Evolutionary conservation across 2,329 filamentous ascomycete genomes (phyloP).

Genomic region (Alternaria sp.): DNA sequence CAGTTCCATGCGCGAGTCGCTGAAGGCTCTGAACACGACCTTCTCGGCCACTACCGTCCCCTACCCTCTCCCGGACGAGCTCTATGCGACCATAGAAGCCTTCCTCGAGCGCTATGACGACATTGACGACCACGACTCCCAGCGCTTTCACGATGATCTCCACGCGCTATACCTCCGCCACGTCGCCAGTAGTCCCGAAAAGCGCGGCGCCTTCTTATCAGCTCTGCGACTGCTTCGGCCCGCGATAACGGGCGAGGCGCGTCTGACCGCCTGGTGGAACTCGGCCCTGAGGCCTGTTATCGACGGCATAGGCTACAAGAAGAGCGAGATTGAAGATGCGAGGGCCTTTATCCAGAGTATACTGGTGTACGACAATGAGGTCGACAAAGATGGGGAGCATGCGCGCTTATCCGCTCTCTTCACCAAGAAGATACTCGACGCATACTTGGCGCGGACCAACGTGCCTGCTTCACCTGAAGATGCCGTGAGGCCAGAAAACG

Average conservation of each 20-base stretch:
- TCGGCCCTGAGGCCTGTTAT: constrained; percentile 64
- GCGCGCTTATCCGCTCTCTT: constrained; percentile 57
- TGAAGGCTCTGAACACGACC: constrained; percentile 54
- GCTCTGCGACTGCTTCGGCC: constrained; percentile 70
- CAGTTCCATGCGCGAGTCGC: constrained; percentile 58
- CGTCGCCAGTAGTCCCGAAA: constrained; percentile 62
- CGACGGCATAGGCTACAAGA: constrained; percentile 65
- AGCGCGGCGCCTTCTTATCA: constrained; percentile 71
- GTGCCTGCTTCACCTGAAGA: constrained; percentile 46
- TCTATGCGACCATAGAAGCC: constrained; percentile 65
- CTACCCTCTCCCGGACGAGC: constrained; percentile 69
- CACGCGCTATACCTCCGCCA: constrained; percentile 69
- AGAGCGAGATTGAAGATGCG: constrained; percentile 68
- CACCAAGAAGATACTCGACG: constrained; percentile 58
- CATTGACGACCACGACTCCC: constrained; percentile 71
- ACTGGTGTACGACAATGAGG: constrained; percentile 67
- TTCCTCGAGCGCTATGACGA: constrained; percentile 73
- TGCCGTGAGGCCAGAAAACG: constrained; percentile 52
- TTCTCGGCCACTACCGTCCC: constrained; percentile 51
- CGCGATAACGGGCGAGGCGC: constrained; percentile 66
- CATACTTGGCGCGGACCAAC: constrained; percentile 52
- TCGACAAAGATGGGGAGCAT: constrained; percentile 56
- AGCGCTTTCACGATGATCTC: constrained; percentile 76
- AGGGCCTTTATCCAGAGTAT: constrained; percentile 69
- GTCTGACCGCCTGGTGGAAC: constrained; percentile 76